phyloP scores from a whole-genome alignment of 192 early-diverging fungal species.

The Gorgonomyces haynaldii region DNA sequence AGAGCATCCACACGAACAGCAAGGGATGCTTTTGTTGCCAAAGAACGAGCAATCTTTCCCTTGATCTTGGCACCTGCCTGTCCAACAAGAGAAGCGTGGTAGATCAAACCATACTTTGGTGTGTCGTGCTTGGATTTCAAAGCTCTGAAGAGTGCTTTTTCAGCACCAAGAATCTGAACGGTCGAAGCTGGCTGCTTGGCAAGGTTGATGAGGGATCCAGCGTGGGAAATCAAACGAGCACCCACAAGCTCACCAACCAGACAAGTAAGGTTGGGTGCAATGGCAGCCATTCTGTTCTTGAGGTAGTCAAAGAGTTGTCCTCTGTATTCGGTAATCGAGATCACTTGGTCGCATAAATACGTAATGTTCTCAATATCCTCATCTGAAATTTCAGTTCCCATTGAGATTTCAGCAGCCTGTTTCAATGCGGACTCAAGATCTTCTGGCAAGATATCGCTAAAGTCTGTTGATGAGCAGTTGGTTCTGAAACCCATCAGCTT shows the following conservation, averaged over 20 bases:
- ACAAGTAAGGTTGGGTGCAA: constrained; percentile 56
- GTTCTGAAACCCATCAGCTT: constrained; percentile 86
- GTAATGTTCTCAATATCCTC: constrained; percentile 96
- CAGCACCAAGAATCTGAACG: constrained; percentile 94
- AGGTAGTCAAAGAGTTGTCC: constrained; percentile 92
- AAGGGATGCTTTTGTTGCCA: constrained; percentile 86
- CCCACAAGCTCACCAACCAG: constrained; percentile 93
- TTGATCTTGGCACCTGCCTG: constrained; percentile 90
- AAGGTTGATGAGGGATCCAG: constrained; percentile 91
- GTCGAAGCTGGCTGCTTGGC: constrained; percentile 96
- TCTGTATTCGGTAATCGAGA: constrained; percentile 89
- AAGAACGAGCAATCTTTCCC: constrained; percentile 93
- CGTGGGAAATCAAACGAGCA: constrained; percentile 93
- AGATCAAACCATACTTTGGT: constrained; percentile 96
- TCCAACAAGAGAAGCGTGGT: constrained; percentile 92
- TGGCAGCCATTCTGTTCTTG: constrained; percentile 83
- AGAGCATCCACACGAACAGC: constrained; percentile 87
- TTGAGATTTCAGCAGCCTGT: constrained; percentile 95
- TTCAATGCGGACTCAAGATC: constrained; percentile 86
- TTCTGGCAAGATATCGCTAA: constrained; percentile 77
- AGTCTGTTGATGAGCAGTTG: constrained; percentile 64
- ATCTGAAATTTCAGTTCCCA: constrained; percentile 96
- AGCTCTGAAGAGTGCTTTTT: constrained; percentile 97
- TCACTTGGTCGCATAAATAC: constrained; percentile 89
- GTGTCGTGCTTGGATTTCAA: constrained; percentile 95